A percentile compares a stretch with the other conserved stretches of the same genome.
phyloP scores from a whole-genome alignment of 1,284 basidiomycete genomes.

The Cystobasidiaceae sp. region DNA sequence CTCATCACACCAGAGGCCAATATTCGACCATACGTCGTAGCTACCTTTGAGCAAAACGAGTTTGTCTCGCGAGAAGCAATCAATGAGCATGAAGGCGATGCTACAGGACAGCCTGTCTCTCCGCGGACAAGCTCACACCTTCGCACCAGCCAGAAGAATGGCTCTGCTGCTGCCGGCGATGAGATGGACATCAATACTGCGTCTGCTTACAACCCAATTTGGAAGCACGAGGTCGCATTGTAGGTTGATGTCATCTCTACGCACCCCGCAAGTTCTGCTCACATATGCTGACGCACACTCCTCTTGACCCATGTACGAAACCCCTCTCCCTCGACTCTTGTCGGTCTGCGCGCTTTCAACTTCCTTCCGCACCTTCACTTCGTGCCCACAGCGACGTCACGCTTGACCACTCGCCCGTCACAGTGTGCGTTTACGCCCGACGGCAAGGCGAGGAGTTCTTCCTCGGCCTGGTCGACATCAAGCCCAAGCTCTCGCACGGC shows the following conservation, averaged over 20 bases:
- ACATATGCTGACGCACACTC: neutral
- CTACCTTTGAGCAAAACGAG: constrained; percentile 98
- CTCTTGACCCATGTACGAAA: neutral
- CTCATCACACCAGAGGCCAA: constrained; percentile 64
- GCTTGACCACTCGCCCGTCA: constrained; percentile 76
- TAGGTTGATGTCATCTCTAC: constrained; percentile 52
- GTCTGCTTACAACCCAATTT: constrained; percentile 79
- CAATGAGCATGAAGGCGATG: constrained; percentile 74
- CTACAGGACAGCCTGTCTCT: constrained; percentile 66
- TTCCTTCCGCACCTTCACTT: neutral
- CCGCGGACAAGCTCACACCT: constrained; percentile 14
- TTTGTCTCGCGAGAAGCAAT: constrained; percentile 91
- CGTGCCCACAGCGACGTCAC: constrained; percentile 73
- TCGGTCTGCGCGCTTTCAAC: neutral
- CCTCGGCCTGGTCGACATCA: constrained; percentile 85
- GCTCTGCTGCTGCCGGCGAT: neutral
- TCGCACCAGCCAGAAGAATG: constrained; percentile 4
- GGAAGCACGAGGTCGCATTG: constrained; percentile 99
- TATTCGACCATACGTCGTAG: constrained; percentile 85
- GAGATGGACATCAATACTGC: constrained; percentile 44
- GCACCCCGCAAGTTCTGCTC: neutral
- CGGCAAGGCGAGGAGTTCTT: constrained; percentile 75
- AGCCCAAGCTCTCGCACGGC: constrained; percentile 80
- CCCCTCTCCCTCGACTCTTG: neutral
- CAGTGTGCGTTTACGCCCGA: constrained; percentile 90